Base-by-base conservation (phyloP, 2,329 filamentous ascomycete species). In the Penicillium sp. region DNA sequence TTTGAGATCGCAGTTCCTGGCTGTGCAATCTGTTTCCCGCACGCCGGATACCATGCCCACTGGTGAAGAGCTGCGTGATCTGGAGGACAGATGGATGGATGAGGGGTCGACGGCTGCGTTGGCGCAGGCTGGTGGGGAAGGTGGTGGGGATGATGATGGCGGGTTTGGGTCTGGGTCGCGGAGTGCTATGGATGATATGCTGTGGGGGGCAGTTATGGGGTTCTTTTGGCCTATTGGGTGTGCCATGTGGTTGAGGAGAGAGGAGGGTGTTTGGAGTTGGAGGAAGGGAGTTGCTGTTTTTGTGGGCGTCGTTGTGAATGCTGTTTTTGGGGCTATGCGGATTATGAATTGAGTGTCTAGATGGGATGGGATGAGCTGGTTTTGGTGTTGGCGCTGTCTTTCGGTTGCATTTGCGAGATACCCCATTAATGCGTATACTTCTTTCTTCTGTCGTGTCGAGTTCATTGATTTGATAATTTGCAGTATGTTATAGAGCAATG, bases 151-250 rank as follows among this genome's bases (percentile, higher is more conserved):
- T 54, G 63, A 74, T 50, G 66, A 63, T 44, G 67, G 78, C 40
- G 76, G 78, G 13, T 61, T 70, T 48, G 68, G 69, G n/a, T 49
- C 64, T 28, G 64, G 63, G 2, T 70, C 64, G 44, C 55, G 60
- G 41, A 83, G 81, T 0, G 79, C 87, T 9, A 74, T 95, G 39
- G 92, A 97, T 64, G 86, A 95, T 63, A 82, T 96, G 75, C 78
- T 97, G 50, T 88, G 86, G 72, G 93, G 91, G 4, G 89, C 93
- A 69, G 75, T 95, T 51, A 88, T 93, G 62, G 93, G 93, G 0
- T 98, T 97, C 75, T 87, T 98, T 68, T 97, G 92, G 82, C 93
- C 93, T 3, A 71, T 97, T 8, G 92, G 89, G 0, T 90, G 88
- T 62, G 75, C 92, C 49, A 83, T 86, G 45, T 96, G 91, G 89